These are phyloP conservation scores for Usnea hakonensis DNA, from an alignment of 495 filamentous ascomycete genomes.

Conservation along the genomic window DNA sequence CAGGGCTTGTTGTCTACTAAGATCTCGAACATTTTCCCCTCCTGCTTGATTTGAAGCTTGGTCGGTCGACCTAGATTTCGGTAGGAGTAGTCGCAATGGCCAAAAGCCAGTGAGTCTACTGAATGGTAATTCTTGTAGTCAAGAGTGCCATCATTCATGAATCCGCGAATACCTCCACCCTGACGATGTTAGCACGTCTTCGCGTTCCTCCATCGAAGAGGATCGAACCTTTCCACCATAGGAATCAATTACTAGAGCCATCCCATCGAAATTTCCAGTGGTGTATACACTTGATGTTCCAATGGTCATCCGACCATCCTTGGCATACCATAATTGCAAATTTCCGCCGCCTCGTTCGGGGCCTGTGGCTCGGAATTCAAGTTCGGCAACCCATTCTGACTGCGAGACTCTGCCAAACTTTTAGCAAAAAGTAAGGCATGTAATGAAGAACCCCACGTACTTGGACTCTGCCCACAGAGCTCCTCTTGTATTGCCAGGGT, in stretches of 20 bases:
- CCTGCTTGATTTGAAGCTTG: conserved; percentile 64
- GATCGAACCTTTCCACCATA: conserved; percentile 60
- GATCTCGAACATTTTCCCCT: conserved; percentile 59
- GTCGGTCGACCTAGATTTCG: conserved; percentile 83
- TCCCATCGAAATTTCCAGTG: conserved; percentile 71
- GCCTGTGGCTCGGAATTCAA: conserved; percentile 82
- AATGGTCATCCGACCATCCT: conserved; percentile 57
- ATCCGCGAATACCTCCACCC: conserved; percentile 78
- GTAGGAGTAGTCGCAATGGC: conserved; percentile 84
- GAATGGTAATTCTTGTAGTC: conserved; percentile 73
- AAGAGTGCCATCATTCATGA: conserved; percentile 82
- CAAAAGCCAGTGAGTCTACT: conserved; percentile 83
- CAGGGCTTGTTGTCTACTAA: conserved; percentile 74
- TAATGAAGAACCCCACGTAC: conserved; percentile 31
- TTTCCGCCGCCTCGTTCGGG: conserved; percentile 82
- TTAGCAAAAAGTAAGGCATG: conserved; percentile 16
- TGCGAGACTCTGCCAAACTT: conserved; percentile 35
- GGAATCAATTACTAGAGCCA: conserved; percentile 79
- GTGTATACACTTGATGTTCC: conserved; percentile 75
- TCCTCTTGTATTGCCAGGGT: conserved; percentile 77
- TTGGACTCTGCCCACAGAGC: conserved; percentile 69
- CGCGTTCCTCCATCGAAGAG: not conserved
- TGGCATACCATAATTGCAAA: conserved; percentile 86
- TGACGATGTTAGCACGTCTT: conserved; percentile 25
- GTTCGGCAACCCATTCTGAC: conserved; percentile 67